phyloP scores from a whole-genome alignment of 1,284 basidiomycete genomes.

The Apiotrichum akiyoshidainum region DNA sequence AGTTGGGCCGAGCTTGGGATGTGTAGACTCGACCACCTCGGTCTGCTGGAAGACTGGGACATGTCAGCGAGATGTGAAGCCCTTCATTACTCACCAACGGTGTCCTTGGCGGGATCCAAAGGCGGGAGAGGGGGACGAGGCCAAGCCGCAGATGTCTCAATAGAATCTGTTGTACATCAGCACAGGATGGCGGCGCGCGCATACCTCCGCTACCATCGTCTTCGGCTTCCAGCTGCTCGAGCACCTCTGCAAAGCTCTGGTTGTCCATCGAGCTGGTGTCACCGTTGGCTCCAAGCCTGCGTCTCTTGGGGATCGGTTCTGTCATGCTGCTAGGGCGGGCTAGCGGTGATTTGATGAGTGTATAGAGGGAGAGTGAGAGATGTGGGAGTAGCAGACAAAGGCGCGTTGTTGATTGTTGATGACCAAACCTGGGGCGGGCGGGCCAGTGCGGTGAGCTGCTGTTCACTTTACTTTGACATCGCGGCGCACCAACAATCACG shows the following conservation, averaged over 20 bases:
- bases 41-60: constrained; percentile 77
- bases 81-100: constrained; percentile 56
- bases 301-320: constrained; percentile 37
- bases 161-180: constrained; percentile 28
- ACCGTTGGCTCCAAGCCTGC: constrained; percentile 26
- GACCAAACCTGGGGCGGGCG: too few relatives aligned
- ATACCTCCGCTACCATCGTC: constrained; percentile 53
- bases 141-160: constrained; percentile 64
- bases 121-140: constrained; percentile 62
- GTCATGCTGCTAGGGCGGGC: constrained; percentile 16
- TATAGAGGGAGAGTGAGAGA: not conserved
- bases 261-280: constrained; percentile 20
- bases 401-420: too few relatives aligned
- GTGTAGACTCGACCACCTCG: constrained; percentile 74
- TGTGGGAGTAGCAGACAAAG: too few relatives aligned
- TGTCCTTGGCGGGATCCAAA: constrained; percentile 62
- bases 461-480: too few relatives aligned
- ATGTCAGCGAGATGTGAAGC: not conserved
- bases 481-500: too few relatives aligned
- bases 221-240: constrained; percentile 70
- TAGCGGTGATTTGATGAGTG: not conserved
- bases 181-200: constrained; percentile 5
- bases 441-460: too few relatives aligned
- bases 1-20: constrained; percentile 56
- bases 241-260: constrained; percentile 69